Conservation (phyloP, 139 green algal species). For the Nannochloris sp. region DNA sequence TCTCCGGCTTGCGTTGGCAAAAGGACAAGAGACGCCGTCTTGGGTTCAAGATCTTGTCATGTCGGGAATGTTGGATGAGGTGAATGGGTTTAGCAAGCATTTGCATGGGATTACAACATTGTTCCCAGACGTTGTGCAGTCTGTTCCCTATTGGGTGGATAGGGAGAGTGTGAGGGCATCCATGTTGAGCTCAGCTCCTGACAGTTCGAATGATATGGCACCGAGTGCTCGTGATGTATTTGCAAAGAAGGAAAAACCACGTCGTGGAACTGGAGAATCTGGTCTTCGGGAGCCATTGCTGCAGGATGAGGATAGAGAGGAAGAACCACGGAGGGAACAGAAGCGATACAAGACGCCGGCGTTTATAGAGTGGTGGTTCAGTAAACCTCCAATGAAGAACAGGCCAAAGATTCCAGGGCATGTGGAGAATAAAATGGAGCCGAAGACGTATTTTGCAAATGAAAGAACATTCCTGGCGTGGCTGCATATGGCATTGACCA, state of each 20-base stretch:
- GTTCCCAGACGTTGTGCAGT: slow-evolving; percentile 77
- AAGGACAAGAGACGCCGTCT: slow-evolving; percentile 54
- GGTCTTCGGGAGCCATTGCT: not conserved
- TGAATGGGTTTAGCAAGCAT: slow-evolving; percentile 94
- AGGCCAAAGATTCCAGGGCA: slow-evolving; percentile 4
- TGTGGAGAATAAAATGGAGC: slow-evolving; percentile 17
- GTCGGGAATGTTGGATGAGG: slow-evolving; percentile 41
- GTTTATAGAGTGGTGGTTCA: slow-evolving; percentile 26
- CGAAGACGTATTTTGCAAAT: slow-evolving; percentile 88
- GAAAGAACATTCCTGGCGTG: slow-evolving; percentile 93
- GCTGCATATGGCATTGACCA: slow-evolving; percentile 89
- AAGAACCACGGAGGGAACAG: not conserved
- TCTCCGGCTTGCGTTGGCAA: slow-evolving; percentile 76
- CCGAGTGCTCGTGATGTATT: slow-evolving; percentile 14
- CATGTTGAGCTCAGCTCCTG: slow-evolving; percentile 49
- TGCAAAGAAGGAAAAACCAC: slow-evolving; percentile 11
- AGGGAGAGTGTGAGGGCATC: slow-evolving; percentile 61
- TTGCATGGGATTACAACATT: slow-evolving; percentile 76
- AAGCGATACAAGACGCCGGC: not conserved
- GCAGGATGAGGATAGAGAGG: not conserved
- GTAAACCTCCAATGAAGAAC: slow-evolving; percentile 12
- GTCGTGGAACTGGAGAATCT: slow-evolving; percentile 3
- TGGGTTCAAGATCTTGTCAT: slow-evolving; percentile 80
- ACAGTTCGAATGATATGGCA: slow-evolving; percentile 12
- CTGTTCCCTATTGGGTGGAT: slow-evolving; percentile 92